These are phyloP conservation scores for Fragilariopsis cylindrus DNA, from an alignment of 108 stramenopile species.

Conservation along the genomic window DNA sequence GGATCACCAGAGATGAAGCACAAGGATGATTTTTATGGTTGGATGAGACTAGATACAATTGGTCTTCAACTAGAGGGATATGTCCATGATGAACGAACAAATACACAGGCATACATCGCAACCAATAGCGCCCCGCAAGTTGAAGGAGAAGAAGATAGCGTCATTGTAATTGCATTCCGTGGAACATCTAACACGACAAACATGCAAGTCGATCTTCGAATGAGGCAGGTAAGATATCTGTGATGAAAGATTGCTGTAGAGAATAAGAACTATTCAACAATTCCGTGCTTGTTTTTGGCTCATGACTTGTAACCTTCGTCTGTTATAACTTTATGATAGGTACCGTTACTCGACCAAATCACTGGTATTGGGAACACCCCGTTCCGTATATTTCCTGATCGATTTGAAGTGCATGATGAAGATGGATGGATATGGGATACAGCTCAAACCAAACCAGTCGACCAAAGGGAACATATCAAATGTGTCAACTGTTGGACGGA, in stretches of 20 bases:
- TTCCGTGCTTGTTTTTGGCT: neutral
- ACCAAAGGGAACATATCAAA: slow-evolving; percentile 6
- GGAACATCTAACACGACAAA: slow-evolving; percentile 81
- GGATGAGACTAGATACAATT: slow-evolving; percentile 72
- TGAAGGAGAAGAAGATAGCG: slow-evolving; percentile 81
- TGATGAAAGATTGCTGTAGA: too few species aligned
- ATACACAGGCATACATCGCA: slow-evolving; percentile 78
- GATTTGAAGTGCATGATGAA: slow-evolving; percentile 36
- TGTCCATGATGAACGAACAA: slow-evolving; percentile 68
- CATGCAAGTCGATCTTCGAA: slow-evolving; percentile 77
- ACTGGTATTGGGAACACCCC: slow-evolving; percentile 44
- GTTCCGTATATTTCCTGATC: slow-evolving; percentile 55
- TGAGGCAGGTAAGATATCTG: slow-evolving; percentile 45
- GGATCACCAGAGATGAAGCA: slow-evolving; percentile 2
- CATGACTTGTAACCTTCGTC: neutral
- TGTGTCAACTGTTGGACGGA: slow-evolving; percentile 27
- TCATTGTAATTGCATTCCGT: slow-evolving; percentile 91
- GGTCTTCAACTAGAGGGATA: slow-evolving; percentile 73
- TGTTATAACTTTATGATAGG: slow-evolving; percentile 1
- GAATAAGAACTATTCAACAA: too few species aligned
- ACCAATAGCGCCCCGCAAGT: slow-evolving; percentile 61
- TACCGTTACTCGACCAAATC: slow-evolving; percentile 67
- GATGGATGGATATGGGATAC: slow-evolving; percentile 49
- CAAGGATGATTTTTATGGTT: slow-evolving; percentile 47
- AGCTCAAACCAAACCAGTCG: neutral